These are phyloP conservation scores for Domatiomyces globalis DNA, from an alignment of 2,329 filamentous ascomycete genomes.

Conservation along the genomic window DNA sequence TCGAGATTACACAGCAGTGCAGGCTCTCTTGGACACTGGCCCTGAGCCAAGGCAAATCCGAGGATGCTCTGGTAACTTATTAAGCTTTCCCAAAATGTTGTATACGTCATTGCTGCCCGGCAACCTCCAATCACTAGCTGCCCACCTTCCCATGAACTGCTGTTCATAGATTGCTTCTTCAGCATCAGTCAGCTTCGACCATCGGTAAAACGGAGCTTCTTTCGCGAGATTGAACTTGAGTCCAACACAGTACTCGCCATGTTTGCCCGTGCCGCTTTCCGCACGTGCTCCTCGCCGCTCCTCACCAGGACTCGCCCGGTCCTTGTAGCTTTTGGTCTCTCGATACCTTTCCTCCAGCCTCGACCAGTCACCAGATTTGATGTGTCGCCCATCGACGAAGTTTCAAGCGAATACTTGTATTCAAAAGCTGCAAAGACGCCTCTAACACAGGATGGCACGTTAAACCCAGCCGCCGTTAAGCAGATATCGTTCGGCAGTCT, in stretches of 20 bases:
- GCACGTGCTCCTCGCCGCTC: not conserved
- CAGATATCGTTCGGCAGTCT: constrained; percentile 34
- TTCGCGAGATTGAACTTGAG: too few relatives aligned
- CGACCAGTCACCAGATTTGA: constrained; percentile 8
- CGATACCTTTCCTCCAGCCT: constrained; percentile 12
- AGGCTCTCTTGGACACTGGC: too few relatives aligned
- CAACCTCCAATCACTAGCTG: too few relatives aligned
- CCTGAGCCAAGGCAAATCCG: too few relatives aligned
- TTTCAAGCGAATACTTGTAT: constrained; percentile 8
- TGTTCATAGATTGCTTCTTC: too few relatives aligned
- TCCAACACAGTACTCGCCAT: constrained; percentile 1
- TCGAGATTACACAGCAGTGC: too few relatives aligned
- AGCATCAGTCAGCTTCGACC: too few relatives aligned
- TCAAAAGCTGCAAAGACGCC: constrained; percentile 12
- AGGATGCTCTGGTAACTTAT: too few relatives aligned
- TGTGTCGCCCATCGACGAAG: constrained; percentile 3
- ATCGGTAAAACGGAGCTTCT: too few relatives aligned
- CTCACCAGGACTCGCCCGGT: constrained; percentile 5
- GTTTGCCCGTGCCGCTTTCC: constrained; percentile 12
- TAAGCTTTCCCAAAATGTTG: too few relatives aligned
- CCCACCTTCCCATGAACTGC: too few relatives aligned
- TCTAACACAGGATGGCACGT: not conserved
- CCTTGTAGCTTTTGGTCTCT: constrained; percentile 13
- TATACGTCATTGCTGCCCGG: too few relatives aligned
- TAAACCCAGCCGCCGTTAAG: constrained; percentile 23